Conservation (phyloP, 176 grass and related monocot genomes). For the Elymus sibiricus region DNA sequence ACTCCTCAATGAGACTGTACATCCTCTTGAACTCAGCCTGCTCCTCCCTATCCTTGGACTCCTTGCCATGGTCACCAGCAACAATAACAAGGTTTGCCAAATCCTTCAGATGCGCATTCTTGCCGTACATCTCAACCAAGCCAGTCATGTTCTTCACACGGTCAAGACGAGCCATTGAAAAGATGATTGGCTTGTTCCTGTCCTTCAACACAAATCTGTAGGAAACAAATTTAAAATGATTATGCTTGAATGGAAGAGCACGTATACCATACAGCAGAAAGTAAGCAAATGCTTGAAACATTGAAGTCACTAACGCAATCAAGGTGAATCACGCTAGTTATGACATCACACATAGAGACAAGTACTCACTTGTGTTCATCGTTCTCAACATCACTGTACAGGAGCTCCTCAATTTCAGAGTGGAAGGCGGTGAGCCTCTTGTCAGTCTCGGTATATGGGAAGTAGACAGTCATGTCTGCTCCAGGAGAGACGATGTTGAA, state of each 20-base stretch:
- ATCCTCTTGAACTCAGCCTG: conserved; percentile 91
- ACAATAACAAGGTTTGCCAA: conserved; percentile 93
- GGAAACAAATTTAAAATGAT: background rate
- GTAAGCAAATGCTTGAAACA: background rate
- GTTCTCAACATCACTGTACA: conserved; percentile 80
- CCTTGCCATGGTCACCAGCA: conserved; percentile 93
- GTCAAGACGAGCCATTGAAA: conserved; percentile 96
- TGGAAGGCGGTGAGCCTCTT: conserved; percentile 85
- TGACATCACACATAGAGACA: background rate
- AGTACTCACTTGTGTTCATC: conserved; percentile 77
- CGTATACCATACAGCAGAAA: background rate
- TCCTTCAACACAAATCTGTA: conserved; percentile 80
- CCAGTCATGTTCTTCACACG: conserved; percentile 96
- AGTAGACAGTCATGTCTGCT: conserved; percentile 94
- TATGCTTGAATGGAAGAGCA: background rate
- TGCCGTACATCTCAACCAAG: conserved; percentile 93
- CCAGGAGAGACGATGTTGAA: conserved; percentile 99
- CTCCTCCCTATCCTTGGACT: conserved; percentile 95
- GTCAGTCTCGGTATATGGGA: conserved; percentile 70
- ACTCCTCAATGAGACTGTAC: conserved; percentile 89
- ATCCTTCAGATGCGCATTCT: conserved; percentile 71
- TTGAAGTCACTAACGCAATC: background rate
- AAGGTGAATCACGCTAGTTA: background rate
- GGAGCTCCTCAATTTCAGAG: conserved; percentile 89
- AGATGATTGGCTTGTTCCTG: conserved; percentile 87